Percentiles rank a stretch among this genome's conserved stretches.
Conservation (phyloP, 169 alveolate species). For the Plasmodium fragile region DNA sequence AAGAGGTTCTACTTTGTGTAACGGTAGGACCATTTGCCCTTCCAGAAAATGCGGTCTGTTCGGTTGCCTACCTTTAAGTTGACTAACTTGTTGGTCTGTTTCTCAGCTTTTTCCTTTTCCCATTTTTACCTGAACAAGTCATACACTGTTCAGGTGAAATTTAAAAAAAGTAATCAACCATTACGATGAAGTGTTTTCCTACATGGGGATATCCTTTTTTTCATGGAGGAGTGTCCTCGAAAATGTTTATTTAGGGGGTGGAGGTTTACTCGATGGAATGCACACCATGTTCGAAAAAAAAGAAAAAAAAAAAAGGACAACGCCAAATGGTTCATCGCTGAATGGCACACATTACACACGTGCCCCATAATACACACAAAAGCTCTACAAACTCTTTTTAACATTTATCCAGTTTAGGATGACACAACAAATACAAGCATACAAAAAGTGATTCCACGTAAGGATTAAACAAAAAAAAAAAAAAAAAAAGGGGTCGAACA, state of each 20-base stretch:
- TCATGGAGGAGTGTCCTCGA: not conserved
- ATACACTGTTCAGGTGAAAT: not conserved
- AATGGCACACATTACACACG: not conserved
- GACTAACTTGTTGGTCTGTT: not conserved
- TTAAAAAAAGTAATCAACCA: not conserved
- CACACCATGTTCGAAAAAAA: not conserved
- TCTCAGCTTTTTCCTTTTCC: not conserved
- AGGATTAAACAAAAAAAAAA: not conserved
- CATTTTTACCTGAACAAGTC: not conserved
- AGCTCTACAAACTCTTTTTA: not conserved
- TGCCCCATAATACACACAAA: not conserved
- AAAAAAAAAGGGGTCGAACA: not conserved
- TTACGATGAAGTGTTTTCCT: not conserved
- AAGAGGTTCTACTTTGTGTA: not conserved
- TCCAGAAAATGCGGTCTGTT: not conserved
- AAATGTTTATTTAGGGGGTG: not conserved
- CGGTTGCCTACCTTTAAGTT: not conserved
- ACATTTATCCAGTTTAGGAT: not conserved
- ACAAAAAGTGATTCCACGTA: not conserved
- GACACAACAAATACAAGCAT: not conserved
- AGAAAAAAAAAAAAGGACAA: not conserved
- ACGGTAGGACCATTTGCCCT: not conserved
- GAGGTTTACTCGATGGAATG: not conserved
- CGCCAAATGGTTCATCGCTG: not conserved
- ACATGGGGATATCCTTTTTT: not conserved